Base-by-base conservation (phyloP, 768 basidiomycete species). In the Lentinula sp. region DNA sequence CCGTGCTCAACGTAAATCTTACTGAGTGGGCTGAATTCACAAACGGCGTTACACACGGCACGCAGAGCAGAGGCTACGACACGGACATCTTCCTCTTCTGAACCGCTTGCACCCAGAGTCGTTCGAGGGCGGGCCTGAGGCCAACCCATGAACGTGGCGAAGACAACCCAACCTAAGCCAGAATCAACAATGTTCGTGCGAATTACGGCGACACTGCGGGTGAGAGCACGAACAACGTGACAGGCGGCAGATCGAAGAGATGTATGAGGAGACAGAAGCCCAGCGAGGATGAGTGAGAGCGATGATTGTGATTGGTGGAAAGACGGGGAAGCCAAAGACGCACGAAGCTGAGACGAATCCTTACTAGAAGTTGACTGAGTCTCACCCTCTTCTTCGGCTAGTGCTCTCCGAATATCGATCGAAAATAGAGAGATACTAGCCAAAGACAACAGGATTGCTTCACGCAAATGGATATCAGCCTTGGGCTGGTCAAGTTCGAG, bases 171-270 rank as follows among this genome's bases (percentile, higher is more conserved):
- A 0, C 91, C 93, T 3, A 95, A 75, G 1, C 89, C 91, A 35
- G 83, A 85, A 67, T 98, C 95, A 3, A 93, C 84, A 16, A 98
- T 80, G 61, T 85, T 92, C 37, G 95, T 97, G 34, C 93, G 77
- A 34, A 95, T 76, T 9, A 94, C 88, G 0, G 86, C 82, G 2
- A 95, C 86, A 7, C 86, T 87, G 23, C 96, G 82, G 43, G 86
- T 85, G 42, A 98, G 77, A 0, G 90, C 89, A 15, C 95, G 78
- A 1, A 93, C 80, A 64, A 89, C 89, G 66, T 96, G 95, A 67
- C 92, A 94, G 0, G 91, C 90, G 0, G 91, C 92, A 49, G 90
- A 91, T 5, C 94, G 84, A 3, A 95, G 87, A 1, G 90, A 91
- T 15, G 86, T 76, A 60, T 87, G 82, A 0, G 77, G 80, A 58